A percentile compares a stretch with the other conserved stretches of the same genome.
These are phyloP conservation scores for Arthromyces matolae DNA, from an alignment of 768 basidiomycete species.

Conservation along the genomic window DNA sequence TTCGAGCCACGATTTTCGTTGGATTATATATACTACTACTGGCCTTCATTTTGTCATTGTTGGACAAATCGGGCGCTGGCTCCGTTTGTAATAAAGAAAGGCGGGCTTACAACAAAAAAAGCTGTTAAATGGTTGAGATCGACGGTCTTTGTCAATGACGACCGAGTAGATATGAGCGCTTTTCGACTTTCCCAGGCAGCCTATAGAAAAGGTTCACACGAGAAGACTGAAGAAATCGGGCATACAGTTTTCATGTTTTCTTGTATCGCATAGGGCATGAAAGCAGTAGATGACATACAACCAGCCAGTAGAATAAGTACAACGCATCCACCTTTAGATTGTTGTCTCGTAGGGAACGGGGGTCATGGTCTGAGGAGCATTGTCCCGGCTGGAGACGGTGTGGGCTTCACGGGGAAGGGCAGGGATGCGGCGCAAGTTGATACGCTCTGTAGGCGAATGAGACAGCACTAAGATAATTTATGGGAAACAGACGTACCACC, in stretches of 20 bases:
- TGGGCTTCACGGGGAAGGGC: constrained; percentile 75
- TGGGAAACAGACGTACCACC: constrained; percentile 60
- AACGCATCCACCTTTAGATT: constrained; percentile 57
- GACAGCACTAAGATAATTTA: constrained; percentile 3
- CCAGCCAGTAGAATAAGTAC: constrained; percentile 17
- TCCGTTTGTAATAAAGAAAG: no score
- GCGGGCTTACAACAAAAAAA: no score
- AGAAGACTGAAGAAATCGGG: neutral
- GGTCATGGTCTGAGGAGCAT: constrained; percentile 88
- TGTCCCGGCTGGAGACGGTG: constrained; percentile 67
- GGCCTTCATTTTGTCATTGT: no score
- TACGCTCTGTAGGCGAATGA: constrained; percentile 53
- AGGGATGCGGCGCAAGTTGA: constrained; percentile 84
- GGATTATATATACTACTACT: no score
- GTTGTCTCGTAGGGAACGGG: constrained; percentile 95
- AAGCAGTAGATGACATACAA: constrained; percentile 25
- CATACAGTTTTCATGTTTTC: constrained; percentile 22
- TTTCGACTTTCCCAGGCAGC: no score
- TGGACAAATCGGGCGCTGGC: no score
- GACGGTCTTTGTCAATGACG: no score
- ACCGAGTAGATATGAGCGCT: no score
- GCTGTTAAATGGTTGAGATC: no score
- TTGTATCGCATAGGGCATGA: constrained; percentile 26
- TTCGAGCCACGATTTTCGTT: no score
- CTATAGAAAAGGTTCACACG: no score